Evolutionary conservation across 2,329 filamentous ascomycete genomes (phyloP), one percentile per base, ranked within the genome.

Genomic region (Cladobotryum mycophilum): DNA sequence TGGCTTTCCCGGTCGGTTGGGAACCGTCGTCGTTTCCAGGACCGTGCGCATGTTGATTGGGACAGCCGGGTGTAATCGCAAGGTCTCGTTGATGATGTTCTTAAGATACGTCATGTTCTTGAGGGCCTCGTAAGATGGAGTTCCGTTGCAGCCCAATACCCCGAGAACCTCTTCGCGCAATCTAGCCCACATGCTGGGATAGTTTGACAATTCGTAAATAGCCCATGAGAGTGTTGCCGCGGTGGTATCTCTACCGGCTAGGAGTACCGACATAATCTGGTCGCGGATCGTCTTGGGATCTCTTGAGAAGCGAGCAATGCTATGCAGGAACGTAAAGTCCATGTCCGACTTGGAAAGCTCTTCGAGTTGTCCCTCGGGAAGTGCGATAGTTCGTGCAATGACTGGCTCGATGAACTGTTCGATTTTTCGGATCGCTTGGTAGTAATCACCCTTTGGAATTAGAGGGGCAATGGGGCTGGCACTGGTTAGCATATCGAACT

Each of bases 241-340:
- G 0, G 91, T 96, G 6, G 90, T 96, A 67, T 96, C 91, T 25
- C 88, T 79, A 5, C 89, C 90, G 1, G 91, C 91, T 13, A 96
- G 53, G 25, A 92, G 76, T 11, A 91, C 77, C 8, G 83, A 82
- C 44, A 89, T 80, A 40, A 90, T 75, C 63, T 91, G 86, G 65
- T 91, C 86, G n/a, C 88, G 83, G 30, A 92, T 77, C 11, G 85
- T 75, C 35, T 75, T 75, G 1, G 70, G 69, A 49, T 79, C 72
- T 12, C 84, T 79, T 0, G 87, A 91, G 65, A 83, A 84, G 13
- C 76, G 75, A 14, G 85, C 86, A 11, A 92, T 78, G 48, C 85
- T 85, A 63, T 91, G 84, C n/a, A 91, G 76, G 68, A 92, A 90
- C 1, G 84, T 89, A 60, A 88, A 86, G 44, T 76, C 75, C 59